Conservation (phyloP, 768 basidiomycete genomes). For the Flagelloscypha sp. region DNA sequence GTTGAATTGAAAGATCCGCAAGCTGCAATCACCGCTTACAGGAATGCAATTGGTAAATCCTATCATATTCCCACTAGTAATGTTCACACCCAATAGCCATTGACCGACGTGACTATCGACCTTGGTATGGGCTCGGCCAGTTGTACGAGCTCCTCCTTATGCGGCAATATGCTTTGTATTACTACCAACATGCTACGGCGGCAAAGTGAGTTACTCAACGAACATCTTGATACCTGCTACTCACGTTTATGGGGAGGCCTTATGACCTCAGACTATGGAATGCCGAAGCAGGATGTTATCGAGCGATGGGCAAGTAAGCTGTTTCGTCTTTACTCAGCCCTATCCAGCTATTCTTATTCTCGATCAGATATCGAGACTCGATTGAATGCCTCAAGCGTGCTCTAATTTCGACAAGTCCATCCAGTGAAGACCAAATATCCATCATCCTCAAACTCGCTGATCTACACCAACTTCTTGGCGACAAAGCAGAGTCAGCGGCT, state of each 20-base stretch:
- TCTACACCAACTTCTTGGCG: conserved; percentile 59
- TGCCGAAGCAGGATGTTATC: conserved; percentile 88
- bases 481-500: conserved; percentile 58
- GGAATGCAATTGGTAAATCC: conserved; percentile 84
- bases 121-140: conserved; percentile 98
- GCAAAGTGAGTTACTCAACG: conserved; percentile 53
- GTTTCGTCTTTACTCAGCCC: conserved; percentile 1
- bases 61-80: conserved; percentile 3
- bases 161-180: conserved; percentile 93
- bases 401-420: conserved; percentile 69
- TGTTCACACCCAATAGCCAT: conserved; percentile 51
- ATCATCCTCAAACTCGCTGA: conserved; percentile 70
- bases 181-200: conserved; percentile 93
- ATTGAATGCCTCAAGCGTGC: conserved; percentile 90
- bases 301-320: conserved; percentile 76
- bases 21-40: conserved; percentile 96
- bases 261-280: conserved; percentile 97
- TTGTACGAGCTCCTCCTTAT: conserved; percentile 95
- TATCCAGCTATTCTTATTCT: neutral
- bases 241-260: conserved; percentile 44
- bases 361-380: conserved; percentile 75
- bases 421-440: conserved; percentile 64
- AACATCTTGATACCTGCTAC: neutral
- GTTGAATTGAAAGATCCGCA: conserved; percentile 99
- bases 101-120: conserved; percentile 93